Evolutionary conservation across 257 asterid species (phyloP).

Genomic region (Salvia rosmarinus): DNA sequence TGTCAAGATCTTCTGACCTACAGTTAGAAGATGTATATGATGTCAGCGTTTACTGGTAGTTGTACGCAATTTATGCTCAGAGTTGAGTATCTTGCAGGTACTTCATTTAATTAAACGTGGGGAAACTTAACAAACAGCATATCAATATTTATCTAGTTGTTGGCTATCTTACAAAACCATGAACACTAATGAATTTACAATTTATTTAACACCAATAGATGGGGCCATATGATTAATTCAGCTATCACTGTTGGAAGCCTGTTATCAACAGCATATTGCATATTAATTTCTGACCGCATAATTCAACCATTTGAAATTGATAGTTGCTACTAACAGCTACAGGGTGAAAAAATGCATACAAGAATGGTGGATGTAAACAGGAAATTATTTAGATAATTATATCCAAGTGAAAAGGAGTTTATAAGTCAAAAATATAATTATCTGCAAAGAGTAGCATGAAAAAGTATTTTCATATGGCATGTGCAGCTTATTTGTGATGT

Average conservation of each 20-base stretch:
- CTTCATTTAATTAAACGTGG: constrained; percentile 6
- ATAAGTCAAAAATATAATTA: neutral
- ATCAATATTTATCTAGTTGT: neutral
- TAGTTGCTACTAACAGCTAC: neutral
- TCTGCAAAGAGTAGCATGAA: neutral
- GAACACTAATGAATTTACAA: neutral
- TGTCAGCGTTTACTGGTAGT: neutral
- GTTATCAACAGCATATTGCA: neutral
- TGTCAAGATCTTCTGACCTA: constrained; percentile 21
- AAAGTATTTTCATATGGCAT: neutral
- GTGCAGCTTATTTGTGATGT: constrained; percentile 16
- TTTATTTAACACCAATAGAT: neutral
- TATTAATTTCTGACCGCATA: constrained; percentile 8
- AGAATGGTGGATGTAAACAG: neutral
- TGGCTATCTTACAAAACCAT: neutral
- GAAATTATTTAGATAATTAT: neutral
- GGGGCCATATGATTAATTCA: too few species aligned
- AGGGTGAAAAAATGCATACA: neutral
- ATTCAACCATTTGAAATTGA: neutral
- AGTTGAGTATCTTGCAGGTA: constrained; percentile 2
- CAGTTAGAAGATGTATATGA: constrained; percentile 8
- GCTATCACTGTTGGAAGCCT: neutral
- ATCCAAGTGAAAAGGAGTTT: constrained; percentile 2
- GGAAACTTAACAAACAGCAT: constrained; percentile 14
- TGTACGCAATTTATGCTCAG: neutral